Percentiles rank a stretch among this genome's conserved stretches.
Evolutionary conservation across 2,329 filamentous ascomycete genomes (phyloP).

Genomic region (Knufia petricola): DNA sequence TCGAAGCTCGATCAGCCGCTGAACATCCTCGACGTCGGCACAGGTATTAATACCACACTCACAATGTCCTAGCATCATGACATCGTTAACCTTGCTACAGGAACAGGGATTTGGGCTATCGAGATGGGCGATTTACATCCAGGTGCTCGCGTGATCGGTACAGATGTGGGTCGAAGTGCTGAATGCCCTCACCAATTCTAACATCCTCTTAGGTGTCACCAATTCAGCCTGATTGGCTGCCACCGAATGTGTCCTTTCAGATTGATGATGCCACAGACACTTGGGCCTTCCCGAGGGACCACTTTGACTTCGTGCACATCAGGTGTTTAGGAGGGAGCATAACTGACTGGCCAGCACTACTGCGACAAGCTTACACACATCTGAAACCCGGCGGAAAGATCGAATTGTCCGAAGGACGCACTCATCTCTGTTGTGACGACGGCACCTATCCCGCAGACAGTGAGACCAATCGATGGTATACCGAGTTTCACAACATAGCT

Average conservation of each 20-base stretch:
- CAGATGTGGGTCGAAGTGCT: conserved; percentile 23
- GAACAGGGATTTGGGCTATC: conserved; percentile 34
- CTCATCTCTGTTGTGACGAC: conserved; percentile 24
- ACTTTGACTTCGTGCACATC: conserved; percentile 33
- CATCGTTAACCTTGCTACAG: conserved; percentile 25
- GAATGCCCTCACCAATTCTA: too few species aligned
- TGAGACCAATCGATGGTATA: conserved; percentile 13
- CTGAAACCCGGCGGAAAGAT: conserved; percentile 27
- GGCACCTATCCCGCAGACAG: conserved; percentile 12
- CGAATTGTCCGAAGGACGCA: conserved; percentile 23
- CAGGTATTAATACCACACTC: conserved; percentile 9
- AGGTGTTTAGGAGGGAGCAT: conserved; percentile 46
- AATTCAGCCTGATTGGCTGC: conserved; percentile 39
- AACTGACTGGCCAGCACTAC: conserved; percentile 20
- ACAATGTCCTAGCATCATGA: not conserved
- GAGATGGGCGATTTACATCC: conserved; percentile 25
- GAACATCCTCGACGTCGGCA: conserved; percentile 23
- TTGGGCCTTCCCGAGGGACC: conserved; percentile 24
- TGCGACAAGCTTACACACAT: conserved; percentile 21
- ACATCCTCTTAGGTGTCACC: conserved; percentile 37
- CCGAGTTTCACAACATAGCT: conserved; percentile 24
- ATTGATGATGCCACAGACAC: conserved; percentile 28
- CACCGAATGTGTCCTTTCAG: conserved; percentile 27
- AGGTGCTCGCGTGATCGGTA: conserved; percentile 7
- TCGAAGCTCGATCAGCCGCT: conserved; percentile 24